Evolutionary conservation across 169 alveolate genomes (phyloP), one percentile per base, ranked within the genome.

Genomic region (Pseudocohnilembus persalinus): DNA sequence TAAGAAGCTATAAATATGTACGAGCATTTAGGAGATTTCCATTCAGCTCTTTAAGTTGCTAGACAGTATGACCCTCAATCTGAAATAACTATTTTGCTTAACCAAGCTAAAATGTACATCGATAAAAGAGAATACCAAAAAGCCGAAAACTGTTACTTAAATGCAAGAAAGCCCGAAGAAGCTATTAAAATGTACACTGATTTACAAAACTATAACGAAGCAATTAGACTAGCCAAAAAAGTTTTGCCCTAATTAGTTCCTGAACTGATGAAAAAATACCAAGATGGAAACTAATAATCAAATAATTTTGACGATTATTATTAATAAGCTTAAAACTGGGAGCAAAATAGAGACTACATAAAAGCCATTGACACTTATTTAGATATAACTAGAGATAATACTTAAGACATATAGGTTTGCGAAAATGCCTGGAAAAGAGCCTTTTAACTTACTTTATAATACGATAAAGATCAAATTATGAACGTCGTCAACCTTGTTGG

Each of bases 1-100:
- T 89, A 92, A 81, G 99, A 97, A 93, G 99, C 99, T 35, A 96
- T 97, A 30, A 96, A 96, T 75, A 97, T 97, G 99, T 96, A 94
- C 83, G 97, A 95, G 49, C 98, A 96, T 83, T 94, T 94, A 82
- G 92, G 96, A 73, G 98, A 96, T 84, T 97, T 96, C 96, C 95
- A 95, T 34, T 91, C 97, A 30, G 99, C 99, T 75, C 88, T 96
- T 79, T 87, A 95, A 76, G 97, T 97, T 16, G 98, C 98, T 11
- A 91, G 97, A 84, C 94, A 95, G 77, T 94, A 92, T 86, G 96
- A 93, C 27, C 97, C 96, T 68, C 94, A 92, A 88, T 87, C 96
- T 75, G 96, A 95, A 0, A 76, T 87, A 24, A 94, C 89, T 74
- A 96, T 97, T 49, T 90, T 91, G 88, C 86, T 94, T 25, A 89